These are phyloP conservation scores for Hydrangea macrophylla DNA, from an alignment of 148 eudicot genomes.

Conservation along the genomic window DNA sequence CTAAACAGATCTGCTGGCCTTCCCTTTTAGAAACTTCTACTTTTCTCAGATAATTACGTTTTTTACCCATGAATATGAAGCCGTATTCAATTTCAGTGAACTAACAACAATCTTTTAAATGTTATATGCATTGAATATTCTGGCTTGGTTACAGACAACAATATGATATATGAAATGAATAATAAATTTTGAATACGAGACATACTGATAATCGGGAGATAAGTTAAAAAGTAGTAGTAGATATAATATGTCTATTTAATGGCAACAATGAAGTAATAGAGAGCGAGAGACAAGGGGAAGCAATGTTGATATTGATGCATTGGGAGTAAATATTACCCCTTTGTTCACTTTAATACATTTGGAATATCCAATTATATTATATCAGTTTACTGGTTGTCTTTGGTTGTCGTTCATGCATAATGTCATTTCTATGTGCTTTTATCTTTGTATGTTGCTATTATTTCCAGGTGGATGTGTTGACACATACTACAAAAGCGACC, in stretches of 20 bases:
- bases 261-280: background rate
- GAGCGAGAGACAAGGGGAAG: background rate
- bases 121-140: background rate
- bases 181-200: too few species aligned
- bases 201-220: background rate
- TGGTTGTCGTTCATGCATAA: background rate
- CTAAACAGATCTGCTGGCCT: background rate
- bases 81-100: background rate
- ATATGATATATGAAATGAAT: background rate
- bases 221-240: background rate
- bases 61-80: background rate
- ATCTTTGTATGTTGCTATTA: background rate
- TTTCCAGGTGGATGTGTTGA: slow-evolving; percentile 62
- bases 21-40: background rate
- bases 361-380: background rate
- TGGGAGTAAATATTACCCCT: background rate
- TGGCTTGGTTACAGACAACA: background rate
- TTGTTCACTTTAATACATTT: background rate
- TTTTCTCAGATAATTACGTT: background rate
- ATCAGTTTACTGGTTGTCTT: background rate
- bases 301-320: too few species aligned
- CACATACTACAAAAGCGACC: slow-evolving; percentile 52
- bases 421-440: background rate
- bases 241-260: background rate
- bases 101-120: background rate